A percentile compares a stretch with the other conserved stretches of the same genome.
Conservation (phyloP, 2,329 filamentous ascomycete species). For the Cyphellophora attinorum region DNA sequence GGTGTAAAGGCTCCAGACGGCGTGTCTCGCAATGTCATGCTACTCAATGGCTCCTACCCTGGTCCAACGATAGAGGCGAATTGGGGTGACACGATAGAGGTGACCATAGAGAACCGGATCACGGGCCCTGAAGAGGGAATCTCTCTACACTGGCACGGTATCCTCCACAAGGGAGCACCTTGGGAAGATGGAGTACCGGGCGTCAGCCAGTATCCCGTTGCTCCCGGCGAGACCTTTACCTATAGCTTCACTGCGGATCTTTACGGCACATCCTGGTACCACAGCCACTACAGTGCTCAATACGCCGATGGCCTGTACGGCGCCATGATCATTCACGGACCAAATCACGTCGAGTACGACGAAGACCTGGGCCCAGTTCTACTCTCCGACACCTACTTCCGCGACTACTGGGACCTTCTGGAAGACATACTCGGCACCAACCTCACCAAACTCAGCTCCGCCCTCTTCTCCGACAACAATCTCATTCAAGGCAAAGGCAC, state of each 20-base stretch:
- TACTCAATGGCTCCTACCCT: slow-evolving; percentile 41
- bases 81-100: slow-evolving; percentile 35
- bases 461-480: background rate
- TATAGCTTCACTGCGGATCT: slow-evolving; percentile 54
- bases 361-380: slow-evolving; percentile 34
- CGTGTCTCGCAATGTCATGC: slow-evolving; percentile 38
- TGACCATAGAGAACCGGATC: slow-evolving; percentile 31
- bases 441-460: slow-evolving; percentile 21
- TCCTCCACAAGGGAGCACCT: slow-evolving; percentile 66
- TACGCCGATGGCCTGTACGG: slow-evolving; percentile 60
- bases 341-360: slow-evolving; percentile 23
- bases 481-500: slow-evolving; percentile 57
- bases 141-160: slow-evolving; percentile 64
- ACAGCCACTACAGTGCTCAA: slow-evolving; percentile 54
- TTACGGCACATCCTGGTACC: slow-evolving; percentile 54
- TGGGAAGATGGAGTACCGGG: slow-evolving; percentile 63
- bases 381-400: slow-evolving; percentile 42
- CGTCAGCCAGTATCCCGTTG: slow-evolving; percentile 58
- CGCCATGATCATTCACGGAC: slow-evolving; percentile 54
- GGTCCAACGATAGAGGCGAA: slow-evolving; percentile 41
- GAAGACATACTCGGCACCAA: slow-evolving; percentile 46
- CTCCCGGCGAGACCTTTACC: slow-evolving; percentile 50
- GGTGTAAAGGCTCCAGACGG: slow-evolving; percentile 37
- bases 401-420: slow-evolving; percentile 29
- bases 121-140: slow-evolving; percentile 12